Evolutionary conservation across 2,329 filamentous ascomycete genomes (phyloP).

Genomic region (Venturiaceae sp.): DNA sequence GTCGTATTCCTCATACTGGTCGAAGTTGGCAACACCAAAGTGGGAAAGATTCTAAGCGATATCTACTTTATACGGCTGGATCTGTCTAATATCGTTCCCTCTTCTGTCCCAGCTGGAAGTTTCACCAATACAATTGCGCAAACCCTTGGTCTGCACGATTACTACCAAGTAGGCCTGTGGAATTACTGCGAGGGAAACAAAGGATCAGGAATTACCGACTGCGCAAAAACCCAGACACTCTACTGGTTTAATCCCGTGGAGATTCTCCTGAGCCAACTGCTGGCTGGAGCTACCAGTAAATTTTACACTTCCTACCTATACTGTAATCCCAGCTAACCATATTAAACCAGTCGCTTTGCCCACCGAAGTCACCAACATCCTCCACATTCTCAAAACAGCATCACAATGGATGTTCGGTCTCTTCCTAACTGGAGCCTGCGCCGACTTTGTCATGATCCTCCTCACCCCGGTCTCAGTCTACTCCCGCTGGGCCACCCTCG

Average conservation of each 20-base stretch:
- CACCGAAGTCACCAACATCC: slow-evolving; percentile 55
- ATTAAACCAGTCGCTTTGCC: slow-evolving; percentile 58
- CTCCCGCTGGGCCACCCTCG: slow-evolving; percentile 49
- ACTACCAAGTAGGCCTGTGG: slow-evolving; percentile 90
- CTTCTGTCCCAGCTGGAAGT: slow-evolving; percentile 58
- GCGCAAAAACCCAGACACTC: slow-evolving; percentile 57
- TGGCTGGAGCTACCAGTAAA: slow-evolving; percentile 68
- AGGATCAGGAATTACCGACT: slow-evolving; percentile 63
- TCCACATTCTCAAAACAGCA: slow-evolving; percentile 62
- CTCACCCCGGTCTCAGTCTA: slow-evolving; percentile 44
- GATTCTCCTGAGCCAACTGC: slow-evolving; percentile 69
- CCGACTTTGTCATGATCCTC: slow-evolving; percentile 66
- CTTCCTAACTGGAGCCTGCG: slow-evolving; percentile 62
- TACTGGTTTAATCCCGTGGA: slow-evolving; percentile 91
- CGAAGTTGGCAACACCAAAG: slow-evolving; percentile 64
- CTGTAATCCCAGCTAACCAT: not conserved
- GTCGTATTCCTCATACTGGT: slow-evolving; percentile 74
- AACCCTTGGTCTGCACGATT: slow-evolving; percentile 81
- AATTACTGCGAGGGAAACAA: slow-evolving; percentile 82
- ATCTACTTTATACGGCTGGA: slow-evolving; percentile 83
- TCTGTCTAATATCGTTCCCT: slow-evolving; percentile 70
- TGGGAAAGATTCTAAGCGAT: slow-evolving; percentile 42
- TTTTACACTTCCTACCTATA: slow-evolving; percentile 9
- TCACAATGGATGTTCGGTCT: slow-evolving; percentile 85
- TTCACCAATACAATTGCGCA: slow-evolving; percentile 76